Evolutionary conservation across 2,329 filamentous ascomycete species (phyloP).

Genomic region (Venturia carpophila): DNA sequence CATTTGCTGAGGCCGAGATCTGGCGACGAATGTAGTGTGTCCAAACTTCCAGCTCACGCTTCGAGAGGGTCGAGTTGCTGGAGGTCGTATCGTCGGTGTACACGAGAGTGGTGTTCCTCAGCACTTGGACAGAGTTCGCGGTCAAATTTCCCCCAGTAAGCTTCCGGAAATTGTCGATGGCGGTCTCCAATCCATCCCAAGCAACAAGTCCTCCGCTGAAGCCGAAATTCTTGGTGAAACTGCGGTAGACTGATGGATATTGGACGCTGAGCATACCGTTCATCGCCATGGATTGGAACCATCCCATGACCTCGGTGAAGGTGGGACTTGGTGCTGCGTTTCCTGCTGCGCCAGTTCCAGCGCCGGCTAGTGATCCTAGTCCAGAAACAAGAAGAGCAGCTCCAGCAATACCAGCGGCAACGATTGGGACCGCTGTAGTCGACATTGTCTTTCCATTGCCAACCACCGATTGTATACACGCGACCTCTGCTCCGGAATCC

Average conservation of each 20-base stretch:
- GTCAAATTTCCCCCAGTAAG: conserved; percentile 82
- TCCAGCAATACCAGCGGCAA: conserved; percentile 78
- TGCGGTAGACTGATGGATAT: conserved; percentile 80
- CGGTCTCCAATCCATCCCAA: conserved; percentile 69
- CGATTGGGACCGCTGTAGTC: conserved; percentile 69
- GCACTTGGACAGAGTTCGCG: conserved; percentile 63
- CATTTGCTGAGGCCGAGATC: conserved; percentile 25
- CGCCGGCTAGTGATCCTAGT: conserved; percentile 53
- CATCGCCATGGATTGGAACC: conserved; percentile 90
- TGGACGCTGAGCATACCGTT: conserved; percentile 93
- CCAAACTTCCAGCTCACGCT: conserved; percentile 24
- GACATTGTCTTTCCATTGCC: conserved; percentile 79
- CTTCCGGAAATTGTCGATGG: conserved; percentile 76
- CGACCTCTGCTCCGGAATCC: conserved; percentile 52
- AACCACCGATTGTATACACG: conserved; percentile 75
- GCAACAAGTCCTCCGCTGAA: conserved; percentile 81
- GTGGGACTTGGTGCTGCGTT: conserved; percentile 66
- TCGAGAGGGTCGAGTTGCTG: conserved; percentile 35
- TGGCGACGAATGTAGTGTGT: conserved; percentile 37
- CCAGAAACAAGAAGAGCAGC: conserved; percentile 69
- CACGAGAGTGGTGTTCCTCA: conserved; percentile 68
- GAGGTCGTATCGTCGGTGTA: conserved; percentile 34
- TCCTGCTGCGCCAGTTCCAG: conserved; percentile 46
- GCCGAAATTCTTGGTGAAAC: conserved; percentile 85
- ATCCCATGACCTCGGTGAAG: conserved; percentile 76